Evolutionary conservation across 2,329 filamentous ascomycete genomes (phyloP).

Genomic region (Pseudopithomyces chartarum): DNA sequence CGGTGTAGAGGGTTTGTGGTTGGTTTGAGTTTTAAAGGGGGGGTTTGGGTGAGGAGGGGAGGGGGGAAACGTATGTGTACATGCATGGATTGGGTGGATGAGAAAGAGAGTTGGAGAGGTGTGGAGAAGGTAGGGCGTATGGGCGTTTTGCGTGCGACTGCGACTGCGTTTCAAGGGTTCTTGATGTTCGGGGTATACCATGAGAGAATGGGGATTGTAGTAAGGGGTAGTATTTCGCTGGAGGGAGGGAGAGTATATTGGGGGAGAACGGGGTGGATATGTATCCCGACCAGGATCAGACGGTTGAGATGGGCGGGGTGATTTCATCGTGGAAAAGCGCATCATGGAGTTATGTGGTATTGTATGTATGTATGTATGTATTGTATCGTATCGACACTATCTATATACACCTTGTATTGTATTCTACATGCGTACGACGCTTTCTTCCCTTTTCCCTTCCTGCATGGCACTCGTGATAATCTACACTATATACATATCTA

Average conservation of each 20-base stretch:
- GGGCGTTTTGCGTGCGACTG: too few relatives aligned
- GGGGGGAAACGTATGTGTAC: neutral
- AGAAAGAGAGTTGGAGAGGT: too few relatives aligned
- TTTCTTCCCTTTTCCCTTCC: neutral
- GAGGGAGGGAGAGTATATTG: too few relatives aligned
- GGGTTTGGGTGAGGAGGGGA: neutral
- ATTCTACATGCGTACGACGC: neutral
- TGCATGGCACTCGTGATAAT: neutral
- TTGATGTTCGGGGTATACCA: too few relatives aligned
- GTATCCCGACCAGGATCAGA: neutral
- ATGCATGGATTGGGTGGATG: neutral
- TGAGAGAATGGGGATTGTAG: too few relatives aligned
- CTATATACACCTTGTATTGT: slow-evolving; percentile 6
- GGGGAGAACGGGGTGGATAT: neutral
- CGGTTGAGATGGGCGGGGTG: too few relatives aligned
- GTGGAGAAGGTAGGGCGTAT: too few relatives aligned
- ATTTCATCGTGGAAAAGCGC: neutral
- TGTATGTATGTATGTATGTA: neutral
- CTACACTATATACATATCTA: neutral
- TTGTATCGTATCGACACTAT: neutral
- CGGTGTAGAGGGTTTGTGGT: slow-evolving; percentile 15
- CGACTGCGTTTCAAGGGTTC: too few relatives aligned
- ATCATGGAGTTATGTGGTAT: slow-evolving; percentile 9
- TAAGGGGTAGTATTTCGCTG: too few relatives aligned
- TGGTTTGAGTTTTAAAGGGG: neutral